A percentile compares a stretch with the other conserved stretches of the same genome.
Evolutionary conservation across 225 moss, liverwort and hornwort species (phyloP).

Genomic region (Marchantia polymorpha): DNA sequence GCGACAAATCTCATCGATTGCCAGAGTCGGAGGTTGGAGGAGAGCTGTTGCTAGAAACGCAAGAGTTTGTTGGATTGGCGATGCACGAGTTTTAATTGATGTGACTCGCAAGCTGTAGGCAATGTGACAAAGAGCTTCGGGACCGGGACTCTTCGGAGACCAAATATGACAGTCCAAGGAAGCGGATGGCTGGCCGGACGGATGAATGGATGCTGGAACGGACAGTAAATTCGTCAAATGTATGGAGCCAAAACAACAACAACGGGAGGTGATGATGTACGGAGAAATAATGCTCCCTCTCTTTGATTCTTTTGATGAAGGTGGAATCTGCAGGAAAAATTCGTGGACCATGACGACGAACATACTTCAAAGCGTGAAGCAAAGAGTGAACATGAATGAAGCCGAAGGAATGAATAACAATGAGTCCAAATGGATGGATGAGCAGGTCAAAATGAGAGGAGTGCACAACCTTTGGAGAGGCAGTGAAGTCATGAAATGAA

Average conservation of each 20-base stretch:
- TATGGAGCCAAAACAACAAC: neutral
- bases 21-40: neutral
- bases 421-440: neutral
- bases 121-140: neutral
- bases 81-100: neutral
- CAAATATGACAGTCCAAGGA: neutral
- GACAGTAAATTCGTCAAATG: neutral
- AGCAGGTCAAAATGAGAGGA: neutral
- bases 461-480: conserved; percentile 4
- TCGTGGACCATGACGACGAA: neutral
- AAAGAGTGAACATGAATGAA: neutral
- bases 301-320: neutral
- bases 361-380: neutral
- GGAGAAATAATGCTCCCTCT: neutral
- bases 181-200: too few species aligned
- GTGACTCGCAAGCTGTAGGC: too few species aligned
- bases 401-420: neutral
- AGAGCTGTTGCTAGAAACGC: neutral
- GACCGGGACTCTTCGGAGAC: neutral
- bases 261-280: neutral
- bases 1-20: neutral
- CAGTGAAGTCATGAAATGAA: conserved; percentile 11
- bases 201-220: neutral
- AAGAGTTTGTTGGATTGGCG: neutral
- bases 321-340: neutral